Evolutionary conservation across 805 yeast genomes (phyloP), one percentile per base, ranked within the genome.

Genomic region (Lachancea sp.): DNA sequence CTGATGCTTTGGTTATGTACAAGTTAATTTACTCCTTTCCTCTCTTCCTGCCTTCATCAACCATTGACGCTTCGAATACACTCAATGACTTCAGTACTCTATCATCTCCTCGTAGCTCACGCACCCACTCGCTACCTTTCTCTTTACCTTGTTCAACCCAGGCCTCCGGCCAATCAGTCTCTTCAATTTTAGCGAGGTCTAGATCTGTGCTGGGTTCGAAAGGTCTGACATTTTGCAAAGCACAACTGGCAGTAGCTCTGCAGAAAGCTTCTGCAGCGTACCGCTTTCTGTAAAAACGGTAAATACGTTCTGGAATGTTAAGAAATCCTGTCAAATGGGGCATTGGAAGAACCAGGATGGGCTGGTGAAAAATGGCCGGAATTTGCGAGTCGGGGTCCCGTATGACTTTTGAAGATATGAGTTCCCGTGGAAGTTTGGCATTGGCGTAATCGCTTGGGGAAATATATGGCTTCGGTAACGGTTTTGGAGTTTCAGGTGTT

Each of bases 111-210:
- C 57, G 67, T 34, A 89, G 65, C 20, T 82, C 89, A 54, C 78
- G 78, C 41, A 81, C 78, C 98, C 98, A 90, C 58, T 90, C 97
- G 48, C 95, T 82, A 29, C 75, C 66, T 48, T 77, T 81, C 38
- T 77, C 83, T 34, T 62, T 58, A n/a, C 96, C 95, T 43, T 71
- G 72, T 49, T 77, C 71, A 24, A 85, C 83, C 96, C 97, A 90
- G 43, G 73, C 72, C 40, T 67, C 61, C 11, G 96, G 96, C 97
- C 97, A 90, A 48, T 85, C 90, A 5, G 60, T 54, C 56, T 89
- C 96, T 30, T 68, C 77, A 15, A 58, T 55, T 39, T 65, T 53
- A 41, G 64, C 72, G 16, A 60, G 37, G 13, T 63, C 61, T 13
- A 63, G 55, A 42, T 77, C 78, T 3, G 52, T 50, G 2, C 51